Evolutionary conservation across 768 basidiomycete genomes (phyloP).

Genomic region (Tricholoma hemisulphureum): DNA sequence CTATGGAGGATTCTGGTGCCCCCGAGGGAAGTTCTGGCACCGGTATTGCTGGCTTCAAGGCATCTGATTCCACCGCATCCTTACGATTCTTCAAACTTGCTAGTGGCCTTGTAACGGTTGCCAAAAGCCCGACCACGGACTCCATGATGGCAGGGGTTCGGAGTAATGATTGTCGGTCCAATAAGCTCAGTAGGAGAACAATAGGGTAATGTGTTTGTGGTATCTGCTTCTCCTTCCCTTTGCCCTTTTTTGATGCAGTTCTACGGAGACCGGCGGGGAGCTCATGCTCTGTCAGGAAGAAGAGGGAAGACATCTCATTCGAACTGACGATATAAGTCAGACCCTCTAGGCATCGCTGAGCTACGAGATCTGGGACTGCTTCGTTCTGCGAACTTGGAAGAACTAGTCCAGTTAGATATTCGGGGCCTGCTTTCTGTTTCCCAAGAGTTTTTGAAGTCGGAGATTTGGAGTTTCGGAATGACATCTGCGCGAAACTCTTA

Average conservation of each 20-base stretch:
- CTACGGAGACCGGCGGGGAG: slow-evolving; percentile 75
- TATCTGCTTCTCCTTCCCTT: slow-evolving; percentile 88
- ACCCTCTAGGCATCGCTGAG: slow-evolving; percentile 91
- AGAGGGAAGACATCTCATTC: slow-evolving; percentile 82
- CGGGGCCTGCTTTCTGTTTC: slow-evolving; percentile 66
- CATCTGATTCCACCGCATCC: slow-evolving; percentile 21
- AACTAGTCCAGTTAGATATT: slow-evolving; percentile 49
- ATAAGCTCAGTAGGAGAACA: slow-evolving; percentile 80
- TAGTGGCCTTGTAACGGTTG: slow-evolving; percentile 85
- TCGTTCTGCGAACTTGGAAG: slow-evolving; percentile 64
- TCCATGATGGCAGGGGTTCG: slow-evolving; percentile 91
- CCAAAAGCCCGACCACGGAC: slow-evolving; percentile 83
- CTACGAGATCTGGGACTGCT: slow-evolving; percentile 87
- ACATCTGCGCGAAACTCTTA: slow-evolving; percentile 91
- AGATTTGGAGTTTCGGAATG: slow-evolving; percentile 59
- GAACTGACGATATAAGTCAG: slow-evolving; percentile 82
- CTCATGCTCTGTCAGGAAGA: slow-evolving; percentile 97
- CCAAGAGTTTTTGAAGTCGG: slow-evolving; percentile 56
- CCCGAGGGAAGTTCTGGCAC: background rate
- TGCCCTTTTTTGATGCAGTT: slow-evolving; percentile 77
- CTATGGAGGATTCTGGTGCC: background rate
- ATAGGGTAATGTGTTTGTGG: slow-evolving; percentile 88
- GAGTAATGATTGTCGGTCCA: slow-evolving; percentile 84
- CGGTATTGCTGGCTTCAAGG: slow-evolving; percentile 14
- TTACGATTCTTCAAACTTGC: slow-evolving; percentile 57